A percentile compares a stretch with the other conserved stretches of the same genome.
phyloP scores from a whole-genome alignment of 805 yeast genomes.

The fission yeast (Schizosaccharomyces pombe) region DNA sequence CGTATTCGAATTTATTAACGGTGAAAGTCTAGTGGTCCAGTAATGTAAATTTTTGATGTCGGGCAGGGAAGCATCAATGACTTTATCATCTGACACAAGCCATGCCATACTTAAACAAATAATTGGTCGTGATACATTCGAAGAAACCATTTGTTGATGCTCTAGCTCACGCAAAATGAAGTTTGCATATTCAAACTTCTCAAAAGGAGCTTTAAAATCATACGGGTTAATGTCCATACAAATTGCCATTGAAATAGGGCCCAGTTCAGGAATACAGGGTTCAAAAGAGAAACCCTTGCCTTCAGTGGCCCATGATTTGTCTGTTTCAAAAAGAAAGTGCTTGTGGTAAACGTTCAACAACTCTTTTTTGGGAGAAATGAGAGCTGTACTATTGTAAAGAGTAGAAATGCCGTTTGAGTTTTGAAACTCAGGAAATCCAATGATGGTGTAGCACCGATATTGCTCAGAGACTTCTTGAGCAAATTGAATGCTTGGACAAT shows the following conservation, averaged over 20 bases:
- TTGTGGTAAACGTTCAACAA: slow-evolving; percentile 49
- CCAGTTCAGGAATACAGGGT: neutral
- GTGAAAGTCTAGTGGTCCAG: neutral
- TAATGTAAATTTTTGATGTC: neutral
- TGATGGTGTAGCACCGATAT: slow-evolving; percentile 16
- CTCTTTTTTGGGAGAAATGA: slow-evolving; percentile 36
- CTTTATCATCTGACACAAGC: neutral
- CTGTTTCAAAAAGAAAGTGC: slow-evolving; percentile 53
- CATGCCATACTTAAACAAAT: neutral
- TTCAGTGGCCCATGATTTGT: slow-evolving; percentile 53
- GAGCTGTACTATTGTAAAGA: slow-evolving; percentile 49
- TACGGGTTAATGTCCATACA: slow-evolving; percentile 90
- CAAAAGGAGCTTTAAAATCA: slow-evolving; percentile 58
- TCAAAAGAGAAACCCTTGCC: slow-evolving; percentile 29
- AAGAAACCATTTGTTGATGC: neutral
- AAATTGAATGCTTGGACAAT: slow-evolving; percentile 27
- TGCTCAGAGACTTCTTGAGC: slow-evolving; percentile 22
- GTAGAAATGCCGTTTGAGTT: slow-evolving; percentile 4
- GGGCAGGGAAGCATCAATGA: neutral
- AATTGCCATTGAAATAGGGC: slow-evolving; percentile 41
- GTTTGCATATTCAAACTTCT: slow-evolving; percentile 43
- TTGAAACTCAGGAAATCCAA: slow-evolving; percentile 57
- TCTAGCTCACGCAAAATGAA: slow-evolving; percentile 9
- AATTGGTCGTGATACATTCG: neutral
- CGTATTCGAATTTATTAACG: neutral